phyloP scores from a whole-genome alignment of 2,329 filamentous ascomycete species.

The Ascochyta koolunga region DNA sequence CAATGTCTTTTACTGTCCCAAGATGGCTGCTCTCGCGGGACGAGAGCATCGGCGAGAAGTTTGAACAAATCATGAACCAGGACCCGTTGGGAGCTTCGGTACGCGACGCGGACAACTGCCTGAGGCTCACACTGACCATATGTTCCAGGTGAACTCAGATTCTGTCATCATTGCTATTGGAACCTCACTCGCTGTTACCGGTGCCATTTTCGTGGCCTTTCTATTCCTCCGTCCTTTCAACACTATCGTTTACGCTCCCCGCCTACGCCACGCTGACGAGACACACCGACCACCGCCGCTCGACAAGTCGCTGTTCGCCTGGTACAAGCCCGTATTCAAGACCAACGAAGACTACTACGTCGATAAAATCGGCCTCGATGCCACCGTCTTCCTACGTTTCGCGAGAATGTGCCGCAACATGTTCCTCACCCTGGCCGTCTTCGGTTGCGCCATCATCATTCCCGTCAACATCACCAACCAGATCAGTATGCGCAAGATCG shows the following conservation, averaged over 20 bases:
- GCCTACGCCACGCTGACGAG: constrained; percentile 88
- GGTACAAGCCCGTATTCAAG: constrained; percentile 78
- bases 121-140: constrained; percentile 18
- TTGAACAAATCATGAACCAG: constrained; percentile 37
- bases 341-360: constrained; percentile 80
- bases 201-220: constrained; percentile 78
- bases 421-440: constrained; percentile 72
- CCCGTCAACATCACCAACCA: constrained; percentile 71
- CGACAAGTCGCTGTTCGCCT: constrained; percentile 85
- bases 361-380: constrained; percentile 87
- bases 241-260: constrained; percentile 90
- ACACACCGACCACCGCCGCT: constrained; percentile 87
- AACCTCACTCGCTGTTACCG: constrained; percentile 77
- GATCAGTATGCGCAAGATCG: constrained; percentile 19
- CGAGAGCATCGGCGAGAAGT: constrained; percentile 39
- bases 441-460: constrained; percentile 79
- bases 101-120: constrained; percentile 2
- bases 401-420: constrained; percentile 91
- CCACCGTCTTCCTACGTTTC: constrained; percentile 87
- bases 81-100: constrained; percentile 38
- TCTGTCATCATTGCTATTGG: constrained; percentile 80
- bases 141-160: constrained; percentile 58
- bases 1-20: constrained; percentile 27
- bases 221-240: constrained; percentile 91
- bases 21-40: constrained; percentile 33